phyloP scores from a whole-genome alignment of 441 rosid genomes.

The Theobroma grandiflorum region DNA sequence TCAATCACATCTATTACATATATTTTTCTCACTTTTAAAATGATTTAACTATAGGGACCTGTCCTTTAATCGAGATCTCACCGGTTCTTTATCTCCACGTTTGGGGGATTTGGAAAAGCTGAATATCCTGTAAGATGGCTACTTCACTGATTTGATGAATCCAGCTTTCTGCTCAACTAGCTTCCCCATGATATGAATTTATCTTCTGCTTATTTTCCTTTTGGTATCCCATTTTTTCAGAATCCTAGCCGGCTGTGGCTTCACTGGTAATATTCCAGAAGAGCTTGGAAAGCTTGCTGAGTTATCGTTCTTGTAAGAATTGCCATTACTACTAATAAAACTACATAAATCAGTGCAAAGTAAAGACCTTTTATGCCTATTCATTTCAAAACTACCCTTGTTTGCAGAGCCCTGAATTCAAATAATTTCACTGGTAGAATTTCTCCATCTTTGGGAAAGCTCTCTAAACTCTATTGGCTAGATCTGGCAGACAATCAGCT shows the following conservation, averaged over 20 bases:
- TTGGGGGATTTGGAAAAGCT: conserved; percentile 80
- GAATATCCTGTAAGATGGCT: conserved; percentile 67
- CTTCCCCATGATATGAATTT: background rate
- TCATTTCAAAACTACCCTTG: conserved; percentile 9
- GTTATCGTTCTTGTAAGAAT: conserved; percentile 88
- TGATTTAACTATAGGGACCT: conserved; percentile 70
- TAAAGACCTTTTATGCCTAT: background rate
- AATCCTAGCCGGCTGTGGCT: conserved; percentile 85
- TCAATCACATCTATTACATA: background rate
- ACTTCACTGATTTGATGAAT: background rate
- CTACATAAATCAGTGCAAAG: background rate
- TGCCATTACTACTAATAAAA: background rate
- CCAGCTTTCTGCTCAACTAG: background rate
- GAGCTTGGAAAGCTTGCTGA: conserved; percentile 83
- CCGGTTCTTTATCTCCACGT: conserved; percentile 72
- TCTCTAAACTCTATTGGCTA: conserved; percentile 87
- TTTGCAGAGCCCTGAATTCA: conserved; percentile 85
- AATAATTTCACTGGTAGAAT: conserved; percentile 84
- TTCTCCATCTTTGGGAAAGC: conserved; percentile 83
- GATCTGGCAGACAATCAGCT: conserved; percentile 93
- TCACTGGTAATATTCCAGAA: conserved; percentile 78
- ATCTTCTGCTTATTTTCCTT: conserved; percentile 23
- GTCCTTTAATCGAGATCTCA: conserved; percentile 78
- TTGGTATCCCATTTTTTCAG: conserved; percentile 47
- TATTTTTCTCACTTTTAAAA: conserved; percentile 7